Evolutionary conservation across 495 filamentous ascomycete genomes (phyloP), one percentile per base, ranked within the genome.

Genomic region (Lophiotrema nucula): DNA sequence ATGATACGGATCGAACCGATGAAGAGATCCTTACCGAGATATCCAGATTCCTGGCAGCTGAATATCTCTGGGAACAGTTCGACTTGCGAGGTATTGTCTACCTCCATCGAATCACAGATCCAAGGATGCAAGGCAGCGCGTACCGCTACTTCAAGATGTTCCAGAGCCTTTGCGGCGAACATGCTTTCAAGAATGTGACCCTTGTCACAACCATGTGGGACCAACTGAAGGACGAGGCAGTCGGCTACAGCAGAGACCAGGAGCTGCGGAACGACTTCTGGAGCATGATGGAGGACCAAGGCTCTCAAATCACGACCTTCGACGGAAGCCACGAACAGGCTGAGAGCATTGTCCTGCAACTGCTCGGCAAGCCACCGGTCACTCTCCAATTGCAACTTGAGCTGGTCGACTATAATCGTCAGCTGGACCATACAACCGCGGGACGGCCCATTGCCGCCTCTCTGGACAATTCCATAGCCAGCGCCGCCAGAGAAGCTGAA

Each of bases 201-300:
- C 60, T 78, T 2, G 73, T 73, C 1, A 76, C 74, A 8, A 74
- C 73, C 6, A 58, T 65, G 52, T 78, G 75, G 75, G 45, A 15
- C 31, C 8, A 8, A 8, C 8, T 8, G 31, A 8, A 8, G 8
- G 8, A 35, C 31, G 8, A 15, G 8, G 8, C 8, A 8, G 31
- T 15, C 31, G 31, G 8, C 6, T 16, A 10, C 19, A 8, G 6
- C 8, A 10, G 39, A 10, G 39, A 43, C 18, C 6, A 8, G 10
- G 10, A 43, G 12, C 19, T 43, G 18, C 39, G 19, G 39, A 43
- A 43, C 39, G 6, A 21, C 6, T 19, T 6, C 10, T 43, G 39
- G 39, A 10, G 19, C 19, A 16, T 10, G 12, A 10, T 43, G 12
- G 19, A 10, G 6, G 11, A 15, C 6, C 6, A 10, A 19, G 39